Base-by-base conservation (phyloP, 805 yeast genomes). In the Teunomyces atbi region DNA sequence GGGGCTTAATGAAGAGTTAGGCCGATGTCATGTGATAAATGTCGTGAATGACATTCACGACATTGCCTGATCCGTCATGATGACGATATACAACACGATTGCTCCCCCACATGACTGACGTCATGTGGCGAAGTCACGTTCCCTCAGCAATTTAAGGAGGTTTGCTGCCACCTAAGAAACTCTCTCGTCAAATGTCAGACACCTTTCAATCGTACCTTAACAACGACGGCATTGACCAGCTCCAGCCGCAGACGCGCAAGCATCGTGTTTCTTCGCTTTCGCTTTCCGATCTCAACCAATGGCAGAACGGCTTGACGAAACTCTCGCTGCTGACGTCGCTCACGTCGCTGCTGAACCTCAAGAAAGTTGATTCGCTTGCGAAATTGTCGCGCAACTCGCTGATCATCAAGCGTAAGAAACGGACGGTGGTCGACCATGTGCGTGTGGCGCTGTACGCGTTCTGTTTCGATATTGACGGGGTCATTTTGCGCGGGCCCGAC, bases 391-490 rank as follows among this genome's bases (percentile, higher is more conserved):
- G 81, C 56, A 73, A 76, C 58, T 66, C 78, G 12, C 69, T 77
- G 12, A 65, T 74, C 40, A 69, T 74, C 49, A 62, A 64, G 58
- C 71, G 77, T 49, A 74, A 67, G 64, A 78, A 74, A 69, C 79
- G 74, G 56, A 52, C 65, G 3, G 76, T 81, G 13, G 75, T 86
- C 53, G 87, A 84, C 59, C 92, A 86, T 61, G 78, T 71, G 34
- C 73, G 92, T 60, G 83, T 86, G 34, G 90, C 91, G 1, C 82
- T 87, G 2, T 86, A 86, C 60, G 96, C 96, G 2, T 89, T 89
- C 71, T 94, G 95, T 34, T 89, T 90, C 64, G 96, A 90, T 68
- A 89, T 89, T 46, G 97, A 89, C 62, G 97, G 97, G 37, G 97
- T 89, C 40, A 80, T 89, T 39, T 82, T 89, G 52, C 77, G 87